phyloP scores from a whole-genome alignment of 495 filamentous ascomycete genomes.

The Annulohypoxylon nitens region DNA sequence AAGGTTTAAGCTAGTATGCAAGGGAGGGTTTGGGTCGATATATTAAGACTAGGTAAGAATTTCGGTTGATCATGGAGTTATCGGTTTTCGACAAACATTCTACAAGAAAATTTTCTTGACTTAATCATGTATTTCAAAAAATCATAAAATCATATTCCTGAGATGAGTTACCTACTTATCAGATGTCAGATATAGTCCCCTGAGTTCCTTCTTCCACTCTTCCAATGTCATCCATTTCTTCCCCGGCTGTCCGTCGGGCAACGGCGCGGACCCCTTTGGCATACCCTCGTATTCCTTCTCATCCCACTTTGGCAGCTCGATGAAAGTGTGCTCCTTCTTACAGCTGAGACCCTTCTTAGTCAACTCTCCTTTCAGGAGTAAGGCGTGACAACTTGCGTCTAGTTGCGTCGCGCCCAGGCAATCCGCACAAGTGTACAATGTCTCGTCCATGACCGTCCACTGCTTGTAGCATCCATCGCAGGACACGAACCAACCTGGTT shows the following conservation, averaged over 20 bases:
- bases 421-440: slow-evolving; percentile 45
- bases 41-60: too few species aligned
- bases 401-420: slow-evolving; percentile 40
- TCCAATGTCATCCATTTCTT: slow-evolving; percentile 54
- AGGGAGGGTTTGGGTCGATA: too few species aligned
- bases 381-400: slow-evolving; percentile 49
- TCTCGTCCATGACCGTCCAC: slow-evolving; percentile 42
- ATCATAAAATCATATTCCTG: too few species aligned
- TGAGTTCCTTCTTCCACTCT: slow-evolving; percentile 55
- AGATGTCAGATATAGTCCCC: slow-evolving; percentile 35
- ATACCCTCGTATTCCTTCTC: slow-evolving; percentile 44
- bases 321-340: slow-evolving; percentile 54
- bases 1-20: too few species aligned
- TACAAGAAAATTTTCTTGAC: too few species aligned
- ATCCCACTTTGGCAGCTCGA: slow-evolving; percentile 56
- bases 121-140: too few species aligned
- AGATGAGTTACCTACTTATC: too few species aligned
- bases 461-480: slow-evolving; percentile 46
- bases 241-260: slow-evolving; percentile 33
- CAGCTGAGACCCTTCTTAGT: slow-evolving; percentile 49
- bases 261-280: slow-evolving; percentile 44
- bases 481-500: slow-evolving; percentile 38
- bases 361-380: slow-evolving; percentile 48
- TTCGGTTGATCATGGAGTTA: too few species aligned
- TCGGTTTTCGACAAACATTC: too few species aligned